Base-by-base conservation (phyloP, 345 rosid species). In the Acer campestre region DNA sequence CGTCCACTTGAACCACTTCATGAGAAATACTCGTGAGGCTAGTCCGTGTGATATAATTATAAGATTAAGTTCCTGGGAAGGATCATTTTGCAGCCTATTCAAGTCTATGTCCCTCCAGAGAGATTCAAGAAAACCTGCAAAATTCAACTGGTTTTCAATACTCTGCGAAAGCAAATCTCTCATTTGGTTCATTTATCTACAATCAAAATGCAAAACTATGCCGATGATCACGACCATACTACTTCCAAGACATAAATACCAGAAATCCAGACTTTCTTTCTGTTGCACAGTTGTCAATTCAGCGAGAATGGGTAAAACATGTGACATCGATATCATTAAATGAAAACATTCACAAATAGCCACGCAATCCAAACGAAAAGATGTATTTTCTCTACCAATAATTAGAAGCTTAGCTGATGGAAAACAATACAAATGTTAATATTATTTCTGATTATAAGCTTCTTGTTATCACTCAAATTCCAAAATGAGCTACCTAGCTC, bases 1-100 rank as follows among this genome's bases (percentile, higher is more conserved):
- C 0, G 92, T 90, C 98, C 99, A 94, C 84, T 94, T 93, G 83
- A 94, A 94, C 99, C 99, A 97, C 82, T 94, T 97, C 99, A 93
- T 93, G 65, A 97, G 92, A 89, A 97, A 94, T 18, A 97, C 98
- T 0, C 98, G 92, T 0, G 87, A 80, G 2, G 99, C 85, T 76
- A 94, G 82, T 12, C 98, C 98, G 29, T 94, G 98, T 4, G 97
- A 82, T 71, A 94, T 85, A 2, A 97, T 94, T 74, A 93, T 88
- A 71, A 94, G 94, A 84, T 94, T 94, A 25, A 97, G 84, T 73
- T 97, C 99, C 5, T 86, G 76, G 11, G 90, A 72, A 48, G 94
- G 86, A 67, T 86, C 86, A 20, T 70, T 82, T 14, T 88, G 88
- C 5, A 93, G 86, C 85, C 99, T 89, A 79, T 94, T 89, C 90